These are phyloP conservation scores for Cercospora berteroae DNA, from an alignment of 2,329 filamentous ascomycete species.

Conservation along the genomic window DNA sequence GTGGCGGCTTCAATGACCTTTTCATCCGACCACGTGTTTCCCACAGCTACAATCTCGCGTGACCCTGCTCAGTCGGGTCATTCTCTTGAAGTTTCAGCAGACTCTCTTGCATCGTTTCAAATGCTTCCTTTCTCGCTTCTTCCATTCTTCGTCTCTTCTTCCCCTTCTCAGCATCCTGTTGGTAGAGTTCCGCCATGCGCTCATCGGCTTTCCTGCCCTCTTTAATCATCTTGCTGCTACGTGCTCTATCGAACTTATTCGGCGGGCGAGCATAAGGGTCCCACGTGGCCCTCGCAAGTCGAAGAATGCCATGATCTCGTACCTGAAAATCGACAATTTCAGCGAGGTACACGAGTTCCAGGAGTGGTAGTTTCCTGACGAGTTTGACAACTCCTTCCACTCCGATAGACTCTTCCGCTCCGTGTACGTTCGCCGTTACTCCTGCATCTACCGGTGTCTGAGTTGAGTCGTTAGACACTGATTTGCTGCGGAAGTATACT, in stretches of 20 bases:
- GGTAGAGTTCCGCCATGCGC: neutral
- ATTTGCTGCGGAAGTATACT: neutral
- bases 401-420: neutral
- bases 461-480: neutral
- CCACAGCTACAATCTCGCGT: no score
- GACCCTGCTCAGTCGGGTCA: no score
- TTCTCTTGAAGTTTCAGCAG: no score
- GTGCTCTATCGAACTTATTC: neutral
- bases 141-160: neutral
- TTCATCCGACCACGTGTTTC: no score
- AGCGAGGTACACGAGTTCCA: neutral
- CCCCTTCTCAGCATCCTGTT: neutral
- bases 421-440: neutral
- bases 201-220: neutral
- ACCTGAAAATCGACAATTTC: neutral
- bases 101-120: neutral
- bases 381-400: neutral
- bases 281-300: neutral
- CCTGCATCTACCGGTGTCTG: neutral
- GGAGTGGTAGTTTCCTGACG: neutral
- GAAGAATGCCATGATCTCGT: neutral
- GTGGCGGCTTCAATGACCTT: no score
- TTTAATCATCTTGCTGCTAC: neutral
- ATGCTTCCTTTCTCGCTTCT: neutral
- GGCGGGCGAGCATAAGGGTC: neutral